Evolutionary conservation across 1,284 basidiomycete species (phyloP), one percentile per base, ranked within the genome.

Genomic region (Cryptococcus deneoformans): DNA sequence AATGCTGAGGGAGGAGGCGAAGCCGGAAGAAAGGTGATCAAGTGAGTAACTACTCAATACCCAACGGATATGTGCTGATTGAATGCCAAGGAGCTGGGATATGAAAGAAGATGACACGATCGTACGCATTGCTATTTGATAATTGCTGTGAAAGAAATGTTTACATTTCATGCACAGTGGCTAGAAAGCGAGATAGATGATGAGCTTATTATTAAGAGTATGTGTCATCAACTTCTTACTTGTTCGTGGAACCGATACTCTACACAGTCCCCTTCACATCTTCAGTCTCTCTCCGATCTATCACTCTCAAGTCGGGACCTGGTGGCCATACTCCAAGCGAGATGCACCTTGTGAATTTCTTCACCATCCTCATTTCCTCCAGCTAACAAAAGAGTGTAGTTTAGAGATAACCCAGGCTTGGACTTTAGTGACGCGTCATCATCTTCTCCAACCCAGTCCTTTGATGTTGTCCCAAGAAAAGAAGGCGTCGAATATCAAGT

Each of bases 131-230:
- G 7, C 0, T 40, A 5, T n/a, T 29, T 29, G 29, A 29, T 29
- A 4, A 29, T 4, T 42, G 24, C 42, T 12, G 29, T 8, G n/a
- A 37, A 11, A 29, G 39, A 16, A 12, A 29, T 16, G 8, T 42
- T 39, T 46, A 7, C 7, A 20, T n/a, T 9, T 52, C 9, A 24
- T 10, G 40, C 52, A 42, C 42, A 29, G 24, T 70, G 54, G 54
- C 64, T 64, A 57, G 74, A 78, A 63, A 73, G 70, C 16, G 77
- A 78, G n/a, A 63, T 68, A 24, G 77, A 78, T 58, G 77, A 77
- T 52, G 71, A 71, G 2, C 56, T 78, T 50, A 73, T 78, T 52
- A 62, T 78, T 38, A 68, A 71, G 44, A 76, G 76, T 76, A 43
- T 61, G 74, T 50, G 8, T 48, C 10, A 34, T 36, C 45, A 24